Conservation (phyloP, 2,329 filamentous ascomycete species). For the Sporothrix brunneoviolacea region DNA sequence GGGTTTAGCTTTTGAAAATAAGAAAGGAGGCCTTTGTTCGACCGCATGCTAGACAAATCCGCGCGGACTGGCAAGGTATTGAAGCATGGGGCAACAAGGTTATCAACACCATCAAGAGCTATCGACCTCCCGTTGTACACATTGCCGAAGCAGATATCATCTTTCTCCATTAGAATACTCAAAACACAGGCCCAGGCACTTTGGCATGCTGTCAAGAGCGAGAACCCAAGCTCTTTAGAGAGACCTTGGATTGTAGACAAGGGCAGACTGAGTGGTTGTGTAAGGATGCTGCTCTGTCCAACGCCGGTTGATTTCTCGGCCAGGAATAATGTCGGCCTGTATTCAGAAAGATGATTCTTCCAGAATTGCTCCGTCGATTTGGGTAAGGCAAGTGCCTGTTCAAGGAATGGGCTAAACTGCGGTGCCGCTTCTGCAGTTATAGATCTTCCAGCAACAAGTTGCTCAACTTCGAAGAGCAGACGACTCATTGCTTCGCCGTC, state of each 20-base stretch:
- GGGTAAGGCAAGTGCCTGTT: slow-evolving; percentile 45
- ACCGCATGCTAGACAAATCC: slow-evolving; percentile 39
- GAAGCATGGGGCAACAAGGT: slow-evolving; percentile 82
- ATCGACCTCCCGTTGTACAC: slow-evolving; percentile 72
- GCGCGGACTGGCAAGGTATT: slow-evolving; percentile 74
- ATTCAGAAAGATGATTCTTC: slow-evolving; percentile 47
- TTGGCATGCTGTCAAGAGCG: slow-evolving; percentile 63
- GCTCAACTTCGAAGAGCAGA: slow-evolving; percentile 65
- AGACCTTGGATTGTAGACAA: slow-evolving; percentile 41
- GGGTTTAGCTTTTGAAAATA: slow-evolving; percentile 35
- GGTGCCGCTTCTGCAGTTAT: slow-evolving; percentile 42
- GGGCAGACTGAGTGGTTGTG: slow-evolving; percentile 27
- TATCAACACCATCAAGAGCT: slow-evolving; percentile 57
- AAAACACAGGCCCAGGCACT: slow-evolving; percentile 65
- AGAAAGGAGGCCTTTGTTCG: slow-evolving; percentile 44
- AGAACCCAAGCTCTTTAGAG: slow-evolving; percentile 48
- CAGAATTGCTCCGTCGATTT: slow-evolving; percentile 58
- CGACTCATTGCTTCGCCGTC: slow-evolving; percentile 71
- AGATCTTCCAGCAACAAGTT: slow-evolving; percentile 38
- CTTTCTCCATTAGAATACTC: slow-evolving; percentile 43
- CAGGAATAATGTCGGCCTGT: slow-evolving; percentile 30
- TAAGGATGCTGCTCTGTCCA: slow-evolving; percentile 15
- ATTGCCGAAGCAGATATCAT: slow-evolving; percentile 80
- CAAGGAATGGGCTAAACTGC: slow-evolving; percentile 58
- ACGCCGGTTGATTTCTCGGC: not conserved